Percentiles rank a stretch among this genome's conserved stretches.
Conservation (phyloP, 2,329 filamentous ascomycete genomes). For the Emydomyces testavorans region DNA sequence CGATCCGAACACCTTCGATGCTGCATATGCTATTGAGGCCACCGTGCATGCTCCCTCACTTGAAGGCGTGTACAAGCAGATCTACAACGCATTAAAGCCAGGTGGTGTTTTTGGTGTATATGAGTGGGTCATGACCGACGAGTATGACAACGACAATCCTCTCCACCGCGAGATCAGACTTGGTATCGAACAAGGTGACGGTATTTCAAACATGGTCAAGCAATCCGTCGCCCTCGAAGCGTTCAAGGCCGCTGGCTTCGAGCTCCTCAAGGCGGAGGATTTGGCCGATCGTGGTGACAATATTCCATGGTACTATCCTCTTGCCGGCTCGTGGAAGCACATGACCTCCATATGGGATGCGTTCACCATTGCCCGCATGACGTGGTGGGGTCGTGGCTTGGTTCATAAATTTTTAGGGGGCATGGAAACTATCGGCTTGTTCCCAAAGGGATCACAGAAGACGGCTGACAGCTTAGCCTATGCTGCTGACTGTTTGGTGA, state of each 20-base stretch:
- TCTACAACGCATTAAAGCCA: constrained; percentile 89
- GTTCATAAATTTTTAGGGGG: constrained; percentile 66
- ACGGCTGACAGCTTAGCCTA: constrained; percentile 79
- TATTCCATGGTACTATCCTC: constrained; percentile 87
- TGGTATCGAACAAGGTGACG: constrained; percentile 89
- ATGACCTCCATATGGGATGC: constrained; percentile 68
- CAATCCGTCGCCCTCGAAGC: constrained; percentile 68
- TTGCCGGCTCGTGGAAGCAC: constrained; percentile 75
- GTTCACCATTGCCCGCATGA: constrained; percentile 79
- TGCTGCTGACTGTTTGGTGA: constrained; percentile 75
- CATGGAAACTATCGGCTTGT: constrained; percentile 62
- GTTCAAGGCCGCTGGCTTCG: constrained; percentile 79
- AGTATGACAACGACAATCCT: constrained; percentile 80
- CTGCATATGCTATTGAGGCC: constrained; percentile 93
- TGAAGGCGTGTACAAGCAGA: constrained; percentile 85
- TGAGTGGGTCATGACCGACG: constrained; percentile 97
- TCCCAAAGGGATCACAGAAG: constrained; percentile 78
- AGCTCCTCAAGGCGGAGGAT: constrained; percentile 74
- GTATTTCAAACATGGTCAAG: constrained; percentile 95
- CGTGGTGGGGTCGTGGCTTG: constrained; percentile 62
- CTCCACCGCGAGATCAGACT: constrained; percentile 82
- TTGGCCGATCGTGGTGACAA: constrained; percentile 63
- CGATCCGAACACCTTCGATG: constrained; percentile 82
- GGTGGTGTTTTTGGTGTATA: constrained; percentile 94
- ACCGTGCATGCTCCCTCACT: constrained; percentile 88